Base-by-base conservation (phyloP, 208 protist genomes). In the Acanthamoeba rhysodes region DNA sequence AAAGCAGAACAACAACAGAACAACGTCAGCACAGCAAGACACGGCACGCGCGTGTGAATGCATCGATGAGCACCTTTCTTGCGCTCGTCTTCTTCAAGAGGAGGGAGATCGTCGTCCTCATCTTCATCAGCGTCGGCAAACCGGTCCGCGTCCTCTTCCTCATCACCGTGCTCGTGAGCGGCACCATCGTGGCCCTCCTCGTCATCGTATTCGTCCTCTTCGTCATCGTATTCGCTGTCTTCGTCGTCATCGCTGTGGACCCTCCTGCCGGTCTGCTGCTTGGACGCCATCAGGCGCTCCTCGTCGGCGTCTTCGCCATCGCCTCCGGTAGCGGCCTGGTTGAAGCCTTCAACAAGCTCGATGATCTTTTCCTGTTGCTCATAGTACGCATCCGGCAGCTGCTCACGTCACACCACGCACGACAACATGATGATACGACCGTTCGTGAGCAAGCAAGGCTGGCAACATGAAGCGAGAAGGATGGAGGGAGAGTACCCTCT, bases 311-410 rank as follows among this genome's bases (percentile, higher is more conserved):
- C 50, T 14, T 68, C 84, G n/a, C 29, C 55, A 34, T 68, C 45
- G 24, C 22, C 55, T 1, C 84, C 57, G 20, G 55, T 68, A 20
- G 34, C 9, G 53, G 84, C 57, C 29, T 68, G 32, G 32, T 68
- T 90, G 84, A 24, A 68, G 41, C 84, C 27, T 41, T 84, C 76
- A 9, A 84, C 41, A 18, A 84, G 41, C 76, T 84, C 76, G 76
- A 84, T 84, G 16, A 84, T n/a, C 76, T 84, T 84, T 8, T 84
- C 76, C 76, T 84, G 34, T 12, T 84, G 37, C 41, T 84, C 76
- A 14, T 84, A 84, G 76, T 84, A 55, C 76, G 32, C 7, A 37
- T 84, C 76, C 22, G 76, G 76, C 41, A 84, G 41, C 76, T 84
- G 45, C 18, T 53, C 41, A 53, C 41, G 29, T 32, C 32, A 32